These are phyloP conservation scores for Acanthamoeba sp. DNA, from an alignment of 208 protist genomes.

Conservation along the genomic window DNA sequence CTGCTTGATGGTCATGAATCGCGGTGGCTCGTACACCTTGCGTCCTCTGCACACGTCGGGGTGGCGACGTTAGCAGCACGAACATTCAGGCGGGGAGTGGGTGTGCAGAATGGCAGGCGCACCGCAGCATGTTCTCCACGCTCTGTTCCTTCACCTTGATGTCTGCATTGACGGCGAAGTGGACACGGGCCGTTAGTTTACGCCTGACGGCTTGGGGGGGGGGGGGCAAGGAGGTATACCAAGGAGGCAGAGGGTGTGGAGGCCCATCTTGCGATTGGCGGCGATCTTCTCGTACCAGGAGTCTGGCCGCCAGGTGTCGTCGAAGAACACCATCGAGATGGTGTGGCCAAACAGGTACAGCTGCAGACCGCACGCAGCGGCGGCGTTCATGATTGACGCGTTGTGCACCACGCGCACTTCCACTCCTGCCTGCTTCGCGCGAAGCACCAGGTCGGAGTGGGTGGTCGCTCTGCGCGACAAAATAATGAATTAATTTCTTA, in stretches of 20 bases:
- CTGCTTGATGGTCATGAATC: conserved; percentile 99
- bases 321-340: conserved; percentile 97
- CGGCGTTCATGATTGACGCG: conserved; percentile 99
- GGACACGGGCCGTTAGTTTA: neutral
- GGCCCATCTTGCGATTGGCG: conserved; percentile 92
- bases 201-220: too few species aligned
- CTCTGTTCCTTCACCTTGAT: conserved; percentile 99
- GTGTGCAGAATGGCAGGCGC: neutral
- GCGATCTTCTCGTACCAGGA: conserved; percentile 97
- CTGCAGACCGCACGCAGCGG: conserved; percentile 98
- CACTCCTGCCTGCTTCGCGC: conserved; percentile 94
- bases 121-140: conserved; percentile 96
- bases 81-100: too few species aligned
- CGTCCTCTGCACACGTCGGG: conserved; percentile 85
- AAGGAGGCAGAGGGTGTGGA: conserved; percentile 99
- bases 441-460: conserved; percentile 98
- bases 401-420: conserved; percentile 97
- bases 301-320: conserved; percentile 97
- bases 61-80: too few species aligned
- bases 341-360: conserved; percentile 99
- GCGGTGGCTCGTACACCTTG: conserved; percentile 97
- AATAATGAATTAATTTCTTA: conserved; percentile 50
- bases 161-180: conserved; percentile 86
- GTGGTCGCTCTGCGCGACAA: conserved; percentile 96
- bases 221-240: conserved; percentile 63